Conservation (phyloP, 1,139 yeast genomes). For the Magnusiomyces paraingens region DNA sequence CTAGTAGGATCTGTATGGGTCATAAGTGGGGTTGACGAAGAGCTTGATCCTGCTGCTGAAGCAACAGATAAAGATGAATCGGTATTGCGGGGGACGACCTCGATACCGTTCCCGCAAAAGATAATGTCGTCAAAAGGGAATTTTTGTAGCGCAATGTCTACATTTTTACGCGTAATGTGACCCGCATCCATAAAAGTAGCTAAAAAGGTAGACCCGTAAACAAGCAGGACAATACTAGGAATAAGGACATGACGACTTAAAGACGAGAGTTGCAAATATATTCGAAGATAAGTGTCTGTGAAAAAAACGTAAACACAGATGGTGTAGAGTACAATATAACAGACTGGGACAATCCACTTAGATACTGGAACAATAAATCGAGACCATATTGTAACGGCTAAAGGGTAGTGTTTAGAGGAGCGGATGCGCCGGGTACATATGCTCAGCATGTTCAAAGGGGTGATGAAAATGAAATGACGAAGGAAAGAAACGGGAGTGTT, state of each 20-base stretch:
- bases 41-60: no score
- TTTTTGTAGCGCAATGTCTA: conserved; percentile 23
- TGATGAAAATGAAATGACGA: conserved; percentile 30
- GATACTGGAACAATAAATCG: conserved; percentile 13
- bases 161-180: conserved; percentile 27
- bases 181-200: conserved; percentile 59
- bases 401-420: conserved; percentile 1
- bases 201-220: conserved; percentile 40
- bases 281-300: conserved; percentile 34
- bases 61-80: no score
- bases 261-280: conserved; percentile 22
- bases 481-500: conserved; percentile 3
- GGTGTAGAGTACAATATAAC: conserved; percentile 42
- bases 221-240: conserved; percentile 27
- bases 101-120: conserved; percentile 6
- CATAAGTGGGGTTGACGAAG: no score
- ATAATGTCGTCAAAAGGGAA: conserved; percentile 47
- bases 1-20: no score
- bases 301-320: conserved; percentile 46
- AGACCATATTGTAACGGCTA: conserved; percentile 7
- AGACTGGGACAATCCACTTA: conserved; percentile 41
- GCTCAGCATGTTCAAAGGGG: conserved; percentile 22
- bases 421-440: conserved; percentile 18
- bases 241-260: neutral
- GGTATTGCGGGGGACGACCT: neutral